Evolutionary conservation across 495 filamentous ascomycete genomes (phyloP).

Genomic region (Talaromyces ruber): DNA sequence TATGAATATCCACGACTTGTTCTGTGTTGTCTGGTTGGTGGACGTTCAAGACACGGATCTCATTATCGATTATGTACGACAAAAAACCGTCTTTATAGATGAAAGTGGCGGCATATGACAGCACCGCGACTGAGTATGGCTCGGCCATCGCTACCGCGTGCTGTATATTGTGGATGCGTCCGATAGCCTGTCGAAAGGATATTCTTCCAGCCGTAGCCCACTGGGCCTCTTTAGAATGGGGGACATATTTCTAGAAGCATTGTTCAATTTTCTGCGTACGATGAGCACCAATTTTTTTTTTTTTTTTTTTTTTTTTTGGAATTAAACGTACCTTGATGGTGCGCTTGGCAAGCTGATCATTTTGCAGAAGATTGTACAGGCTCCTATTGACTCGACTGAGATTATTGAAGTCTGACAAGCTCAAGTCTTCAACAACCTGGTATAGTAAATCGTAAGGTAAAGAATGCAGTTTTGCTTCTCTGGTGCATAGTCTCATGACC

Average conservation of each 20-base stretch:
- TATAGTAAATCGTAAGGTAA: conserved; percentile 60
- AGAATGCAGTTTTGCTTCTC: conserved; percentile 19
- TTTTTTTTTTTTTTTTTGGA: background rate
- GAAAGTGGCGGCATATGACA: conserved; percentile 54
- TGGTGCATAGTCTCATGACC: conserved; percentile 14
- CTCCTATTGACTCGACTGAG: conserved; percentile 42
- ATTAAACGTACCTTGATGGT: conserved; percentile 45
- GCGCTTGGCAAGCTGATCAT: conserved; percentile 53
- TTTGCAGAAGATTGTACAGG: conserved; percentile 44
- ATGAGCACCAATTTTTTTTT: background rate
- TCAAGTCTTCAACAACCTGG: conserved; percentile 40
- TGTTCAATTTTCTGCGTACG: conserved; percentile 1
- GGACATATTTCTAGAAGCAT: conserved; percentile 39
- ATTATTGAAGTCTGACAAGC: conserved; percentile 32
- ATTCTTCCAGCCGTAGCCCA: conserved; percentile 35
- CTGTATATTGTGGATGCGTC: conserved; percentile 50
- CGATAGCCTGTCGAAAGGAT: conserved; percentile 47
- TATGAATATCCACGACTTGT: conserved; percentile 48
- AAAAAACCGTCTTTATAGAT: conserved; percentile 55
- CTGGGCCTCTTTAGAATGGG: conserved; percentile 49
- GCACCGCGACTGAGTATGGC: conserved; percentile 51
- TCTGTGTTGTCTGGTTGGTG: conserved; percentile 43
- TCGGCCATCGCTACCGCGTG: conserved; percentile 52
- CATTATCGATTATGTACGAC: conserved; percentile 48
- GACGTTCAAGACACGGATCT: conserved; percentile 57